phyloP scores from a whole-genome alignment of 805 yeast species.

The Candida hispaniensis region DNA sequence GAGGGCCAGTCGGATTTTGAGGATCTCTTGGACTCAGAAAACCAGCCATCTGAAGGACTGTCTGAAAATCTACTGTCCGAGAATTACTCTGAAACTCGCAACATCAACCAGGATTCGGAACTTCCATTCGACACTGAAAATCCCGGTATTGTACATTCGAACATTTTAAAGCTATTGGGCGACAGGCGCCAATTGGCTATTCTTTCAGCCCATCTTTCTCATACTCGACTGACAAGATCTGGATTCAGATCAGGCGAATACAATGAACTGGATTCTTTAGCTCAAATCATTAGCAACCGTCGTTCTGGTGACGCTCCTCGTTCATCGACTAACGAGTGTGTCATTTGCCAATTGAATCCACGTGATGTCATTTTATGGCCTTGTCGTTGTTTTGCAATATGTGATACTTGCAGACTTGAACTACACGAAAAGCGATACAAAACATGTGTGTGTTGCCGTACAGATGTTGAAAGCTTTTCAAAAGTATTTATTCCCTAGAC shows the following conservation, averaged over 20 bases:
- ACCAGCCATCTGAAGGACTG: too few species aligned
- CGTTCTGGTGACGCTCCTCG: too few species aligned
- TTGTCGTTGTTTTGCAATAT: constrained; percentile 77
- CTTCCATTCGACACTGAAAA: too few species aligned
- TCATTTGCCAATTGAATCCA: constrained; percentile 65
- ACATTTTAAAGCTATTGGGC: too few species aligned
- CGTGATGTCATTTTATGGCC: constrained; percentile 87
- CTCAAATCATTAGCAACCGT: constrained; percentile 10
- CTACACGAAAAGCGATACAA: constrained; percentile 61
- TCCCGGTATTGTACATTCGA: too few species aligned
- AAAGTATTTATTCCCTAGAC: constrained; percentile 53
- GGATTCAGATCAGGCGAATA: constrained; percentile 1
- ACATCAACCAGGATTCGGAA: too few species aligned
- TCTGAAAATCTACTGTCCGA: too few species aligned
- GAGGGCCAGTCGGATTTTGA: too few species aligned
- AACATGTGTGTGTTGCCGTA: constrained; percentile 78
- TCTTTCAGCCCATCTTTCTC: constrained; percentile 12
- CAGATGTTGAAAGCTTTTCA: constrained; percentile 57
- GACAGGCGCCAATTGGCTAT: too few species aligned
- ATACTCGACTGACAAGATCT: constrained; percentile 10
- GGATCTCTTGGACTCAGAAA: too few species aligned
- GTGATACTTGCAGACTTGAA: constrained; percentile 71
- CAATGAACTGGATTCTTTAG: constrained; percentile 6
- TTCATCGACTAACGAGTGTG: constrained; percentile 42
- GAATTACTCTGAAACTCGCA: too few species aligned